Evolutionary conservation across 1,139 yeast genomes (phyloP), one percentile per base, ranked within the genome.

Genomic region (Candida sp.): DNA sequence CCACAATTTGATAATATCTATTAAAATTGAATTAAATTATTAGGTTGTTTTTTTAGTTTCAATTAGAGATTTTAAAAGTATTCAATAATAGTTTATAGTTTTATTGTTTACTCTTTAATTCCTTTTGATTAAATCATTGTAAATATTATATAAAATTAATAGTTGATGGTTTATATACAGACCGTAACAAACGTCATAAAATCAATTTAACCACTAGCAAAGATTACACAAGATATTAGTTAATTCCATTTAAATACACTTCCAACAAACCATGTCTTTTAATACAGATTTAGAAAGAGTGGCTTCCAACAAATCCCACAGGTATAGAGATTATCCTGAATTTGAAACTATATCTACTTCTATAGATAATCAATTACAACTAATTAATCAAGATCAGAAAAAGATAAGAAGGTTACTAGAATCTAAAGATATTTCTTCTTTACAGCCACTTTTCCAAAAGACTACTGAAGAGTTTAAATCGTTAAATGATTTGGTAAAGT

Each of bases 261-360:
- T 19, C 33, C n/a, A n/a, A n/a, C n/a, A n/a, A n/a, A 43, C 38
- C 43, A 70, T 71, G 76, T 70, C 76, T 21, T 70, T 71, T 49
- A 63, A 63, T 46, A 60, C 50, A 39, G 75, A 70, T 45, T 52
- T 70, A 36, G 75, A 70, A 44, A 40, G 62, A 30, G 47, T 56
- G 3, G 55, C 48, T 3, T 47, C 53, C 3, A 46, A 47, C 25
- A 41, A 33, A 21, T 51, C 55, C 3, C 47, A 43, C 5, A 55
- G 53, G 34, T 73, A 72, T 50, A 63, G 58, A 42, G 79, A 73
- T 52, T 69, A 60, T 46, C 78, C 78, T 5, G 74, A 73, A 46
- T 73, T 72, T 48, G 77, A 69, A 30, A 43, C 56, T 15, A 44
- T 59, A 21, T 62, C 71, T 3, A 60, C 61, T 11, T 50, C 64